Evolutionary conservation across 495 filamentous ascomycete genomes (phyloP), one percentile per base, ranked within the genome.

Genomic region (Astrothelium macrocarpum): DNA sequence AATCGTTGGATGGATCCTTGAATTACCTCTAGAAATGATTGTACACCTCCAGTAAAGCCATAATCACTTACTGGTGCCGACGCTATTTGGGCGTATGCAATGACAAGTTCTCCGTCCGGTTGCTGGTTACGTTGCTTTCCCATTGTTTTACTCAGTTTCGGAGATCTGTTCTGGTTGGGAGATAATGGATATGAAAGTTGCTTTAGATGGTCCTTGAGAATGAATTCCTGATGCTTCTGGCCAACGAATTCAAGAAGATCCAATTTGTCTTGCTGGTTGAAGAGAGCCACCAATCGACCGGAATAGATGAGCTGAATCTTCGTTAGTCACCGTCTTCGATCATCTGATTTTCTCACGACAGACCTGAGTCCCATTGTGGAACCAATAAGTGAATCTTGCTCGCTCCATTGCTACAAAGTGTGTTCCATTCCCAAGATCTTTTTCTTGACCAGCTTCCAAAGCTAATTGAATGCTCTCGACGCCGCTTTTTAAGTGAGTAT

Each of bases 401-500:
- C 70, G 63, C 2, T 66, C 59, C 32, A 67, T 70, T 29, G 65
- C 61, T 1, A 75, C 71, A 39, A 66, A 64, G 23, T 72, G 66
- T 14, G 23, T 64, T 31, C 60, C 62, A 28, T 60, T 63, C 3
- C 43, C 53, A 18, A 68, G 32, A 20, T 65, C 49, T 53, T 63
- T 71, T 43, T 77, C 76, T 43, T 45, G 59, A 0, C 82, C 79
- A 64, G 78, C 81, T 62, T 85, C 83, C 59, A 91, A 77, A 20
- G 88, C 79, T 78, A 95, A 81, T 71, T 94, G 90, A 59, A 96
- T 89, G 25, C 81, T 85, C 58, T 80, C 82, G 42, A 95, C 84
- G 4, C 90, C 90, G 62, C 88, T 92, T n/a, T 87, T 85, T 68
- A 89, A 95, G 66, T 92, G 87, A 0, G 87, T 90, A 59, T 85